Percentiles rank a stretch among this genome's conserved stretches.
Conservation (phyloP, 768 basidiomycete species). For the Coprinopsis strossmayeri region DNA sequence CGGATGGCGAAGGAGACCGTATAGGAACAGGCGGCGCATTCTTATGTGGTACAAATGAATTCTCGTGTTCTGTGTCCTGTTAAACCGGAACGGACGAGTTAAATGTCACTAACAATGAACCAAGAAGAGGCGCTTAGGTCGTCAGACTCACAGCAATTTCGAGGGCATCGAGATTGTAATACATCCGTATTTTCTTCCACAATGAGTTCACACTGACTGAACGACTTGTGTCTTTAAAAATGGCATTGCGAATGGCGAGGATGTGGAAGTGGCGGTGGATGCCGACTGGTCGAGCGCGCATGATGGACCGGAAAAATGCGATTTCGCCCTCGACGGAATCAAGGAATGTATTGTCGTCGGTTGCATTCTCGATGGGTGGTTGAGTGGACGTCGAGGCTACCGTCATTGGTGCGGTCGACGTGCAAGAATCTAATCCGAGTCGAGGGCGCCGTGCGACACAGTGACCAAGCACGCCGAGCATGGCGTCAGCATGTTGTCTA, state of each 20-base stretch:
- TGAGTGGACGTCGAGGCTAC: constrained; percentile 12
- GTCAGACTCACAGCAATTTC: constrained; percentile 54
- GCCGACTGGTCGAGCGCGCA: constrained; percentile 77
- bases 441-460: too few species aligned
- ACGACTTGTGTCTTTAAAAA: constrained; percentile 64
- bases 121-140: too few species aligned
- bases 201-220: constrained; percentile 54
- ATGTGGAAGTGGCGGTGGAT: constrained; percentile 80
- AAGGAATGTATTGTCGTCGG: constrained; percentile 41
- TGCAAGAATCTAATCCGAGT: background rate
- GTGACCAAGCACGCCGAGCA: background rate
- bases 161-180: constrained; percentile 71
- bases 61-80: constrained; percentile 38
- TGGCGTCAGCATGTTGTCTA: too few species aligned
- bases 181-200: constrained; percentile 67
- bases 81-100: too few species aligned
- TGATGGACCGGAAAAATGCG: constrained; percentile 76
- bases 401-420: constrained; percentile 12
- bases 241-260: constrained; percentile 65
- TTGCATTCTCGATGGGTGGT: constrained; percentile 9
- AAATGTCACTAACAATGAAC: too few species aligned
- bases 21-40: constrained; percentile 40
- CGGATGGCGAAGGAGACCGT: constrained; percentile 61
- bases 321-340: constrained; percentile 78
- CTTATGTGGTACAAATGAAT: constrained; percentile 17